phyloP scores from a whole-genome alignment of 139 green algal species.

The Picochlorum costavermella region DNA sequence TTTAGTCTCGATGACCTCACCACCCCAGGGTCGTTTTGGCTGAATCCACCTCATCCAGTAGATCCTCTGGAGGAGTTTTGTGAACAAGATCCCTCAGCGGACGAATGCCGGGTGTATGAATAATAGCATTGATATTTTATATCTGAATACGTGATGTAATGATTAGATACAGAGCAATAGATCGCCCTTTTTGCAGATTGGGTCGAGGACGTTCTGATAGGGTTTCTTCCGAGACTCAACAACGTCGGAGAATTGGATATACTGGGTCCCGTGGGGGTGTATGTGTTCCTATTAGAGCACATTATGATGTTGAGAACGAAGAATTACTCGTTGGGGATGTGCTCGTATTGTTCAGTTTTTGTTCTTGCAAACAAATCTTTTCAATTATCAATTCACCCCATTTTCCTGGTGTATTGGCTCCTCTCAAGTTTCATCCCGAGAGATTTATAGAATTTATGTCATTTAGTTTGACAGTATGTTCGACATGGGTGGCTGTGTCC shows the following conservation, averaged over 20 bases:
- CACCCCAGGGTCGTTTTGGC: slow-evolving; percentile 41
- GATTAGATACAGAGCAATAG: too few species aligned
- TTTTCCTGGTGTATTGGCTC: slow-evolving; percentile 42
- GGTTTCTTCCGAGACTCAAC: too few species aligned
- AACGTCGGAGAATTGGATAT: too few species aligned
- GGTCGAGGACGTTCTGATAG: too few species aligned
- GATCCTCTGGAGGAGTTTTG: background rate
- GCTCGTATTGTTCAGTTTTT: background rate
- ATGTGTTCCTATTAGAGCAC: too few species aligned
- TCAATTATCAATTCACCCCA: background rate
- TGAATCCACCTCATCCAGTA: slow-evolving; percentile 40
- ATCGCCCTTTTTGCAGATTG: too few species aligned
- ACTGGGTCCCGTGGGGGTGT: too few species aligned
- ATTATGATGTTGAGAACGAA: slow-evolving; percentile 2
- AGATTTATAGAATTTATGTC: slow-evolving; percentile 55
- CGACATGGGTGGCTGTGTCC: slow-evolving; percentile 37
- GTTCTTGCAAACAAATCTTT: slow-evolving; percentile 7
- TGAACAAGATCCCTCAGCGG: background rate
- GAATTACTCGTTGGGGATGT: slow-evolving; percentile 8
- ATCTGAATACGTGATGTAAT: too few species aligned
- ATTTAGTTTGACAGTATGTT: slow-evolving; percentile 44
- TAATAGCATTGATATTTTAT: background rate
- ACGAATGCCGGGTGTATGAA: background rate
- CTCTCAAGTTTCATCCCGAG: slow-evolving; percentile 44
- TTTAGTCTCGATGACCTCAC: slow-evolving; percentile 66